Base-by-base conservation (phyloP, 2,329 filamentous ascomycete species). In the Elsinoe arachidis region DNA sequence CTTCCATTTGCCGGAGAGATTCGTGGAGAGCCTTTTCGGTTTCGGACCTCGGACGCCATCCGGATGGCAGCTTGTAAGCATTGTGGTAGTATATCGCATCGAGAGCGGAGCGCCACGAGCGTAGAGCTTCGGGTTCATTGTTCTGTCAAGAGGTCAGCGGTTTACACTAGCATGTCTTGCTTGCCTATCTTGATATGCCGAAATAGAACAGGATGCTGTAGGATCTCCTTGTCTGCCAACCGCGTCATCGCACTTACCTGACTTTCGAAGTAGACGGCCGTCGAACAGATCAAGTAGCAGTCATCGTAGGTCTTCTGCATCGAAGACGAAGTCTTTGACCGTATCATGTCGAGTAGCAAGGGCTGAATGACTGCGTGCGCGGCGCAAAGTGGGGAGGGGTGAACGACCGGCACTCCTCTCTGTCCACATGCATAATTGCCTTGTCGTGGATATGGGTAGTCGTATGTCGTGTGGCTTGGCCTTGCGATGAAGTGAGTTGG, bases 261-360 rank as follows among this genome's bases (percentile, higher is more conserved):
- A 70, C 86, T 84, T 75, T 99, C 93, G 72, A 96, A 96, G 74
- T 96, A 96, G 55, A 96, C 88, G 38, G 92, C 92, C 1, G 91
- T 97, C 12, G 91, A 96, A 74, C 91, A 96, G 69, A 87, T 90
- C 65, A 96, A 76, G 74, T 96, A 96, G 72, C 88, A 91, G 72
- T 97, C 90, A 76, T 97, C 92, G 75, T 97, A 97, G 57, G 90
- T 95, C 80, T 96, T 96, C 76, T 97, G 92, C 72, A 96, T 83
- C 61, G 84, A 84, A 72, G 87, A 84, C 68, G 84, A 79, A 61
- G 78, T 77, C 68, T 83, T 84, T 70, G 76, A 76, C 68, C 78
- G 77, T 74, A 80, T 80, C 75, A 78, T 79, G 35, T 58, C 57
- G 35, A 23, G 34, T 30, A 14, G 26, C 41, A 23, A 46, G 19